Base-by-base conservation (phyloP, 495 filamentous ascomycete species). In the Hypomontagnella monticulosa region DNA sequence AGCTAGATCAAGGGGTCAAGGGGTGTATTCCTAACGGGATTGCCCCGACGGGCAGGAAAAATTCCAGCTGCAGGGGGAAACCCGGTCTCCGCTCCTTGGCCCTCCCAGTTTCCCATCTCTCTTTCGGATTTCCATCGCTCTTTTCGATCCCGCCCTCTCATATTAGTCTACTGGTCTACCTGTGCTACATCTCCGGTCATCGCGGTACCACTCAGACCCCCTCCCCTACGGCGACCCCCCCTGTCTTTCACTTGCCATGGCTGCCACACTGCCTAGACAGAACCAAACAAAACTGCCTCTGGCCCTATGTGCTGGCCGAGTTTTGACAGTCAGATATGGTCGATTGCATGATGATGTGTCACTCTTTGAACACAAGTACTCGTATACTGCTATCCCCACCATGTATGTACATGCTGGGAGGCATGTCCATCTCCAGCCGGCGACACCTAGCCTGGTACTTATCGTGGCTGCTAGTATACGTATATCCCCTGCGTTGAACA, bases 61-160 rank as follows among this genome's bases (percentile, higher is more conserved):
- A 67, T 61, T 67, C 69, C 69, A 73, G 68, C 71, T 73, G 63
- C 71, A 74, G 69, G 71, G 66, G 71, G 66, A 60, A 42, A 20
- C 70, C 70, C 43, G 57, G 68, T 65, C 71, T 71, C 62, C 43
- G 66, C 60, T 63, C 59, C 60, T 61, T 64, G 66, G 41, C 40
- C 43, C 32, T 51, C 23, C 44, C 49, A 44, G 32, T 69, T 64
- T 64, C 38, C 59, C 60, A 60, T 64, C 40, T 63, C 60, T 64
- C 60, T 57, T 63, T 59, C 27, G 60, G 66, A 69, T 63, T 61
- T 64, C 66, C 60, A 69, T 69, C 30, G 52, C 44, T 46, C 60
- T 61, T 61, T 59, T 69, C 66, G 60, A 69, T 69, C 4, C 60
- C 51, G 55, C 55, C 55, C 44, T 61, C 50, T 55, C 41, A 47